Conservation (phyloP, 192 early-diverging fungal genomes). For the Umbelopsis vinacea region DNA sequence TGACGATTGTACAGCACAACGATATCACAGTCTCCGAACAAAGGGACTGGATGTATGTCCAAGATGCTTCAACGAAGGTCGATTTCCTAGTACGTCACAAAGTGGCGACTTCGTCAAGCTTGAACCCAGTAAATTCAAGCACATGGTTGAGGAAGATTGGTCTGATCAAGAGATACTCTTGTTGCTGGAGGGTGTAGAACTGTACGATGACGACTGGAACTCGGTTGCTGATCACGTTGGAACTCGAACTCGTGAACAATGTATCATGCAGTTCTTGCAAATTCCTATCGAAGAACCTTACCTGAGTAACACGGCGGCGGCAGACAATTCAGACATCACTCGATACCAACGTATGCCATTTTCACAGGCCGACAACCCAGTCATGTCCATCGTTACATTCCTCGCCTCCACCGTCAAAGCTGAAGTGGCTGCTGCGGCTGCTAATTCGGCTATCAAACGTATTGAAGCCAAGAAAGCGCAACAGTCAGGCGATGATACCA, state of each 20-base stretch:
- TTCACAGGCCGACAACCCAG: constrained; percentile 88
- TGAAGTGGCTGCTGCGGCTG: constrained; percentile 83
- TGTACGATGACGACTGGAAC: constrained; percentile 97
- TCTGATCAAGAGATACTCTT: constrained; percentile 90
- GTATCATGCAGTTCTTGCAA: constrained; percentile 88
- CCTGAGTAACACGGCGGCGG: constrained; percentile 36
- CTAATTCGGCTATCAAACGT: constrained; percentile 69
- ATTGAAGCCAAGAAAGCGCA: constrained; percentile 51
- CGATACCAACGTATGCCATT: constrained; percentile 78
- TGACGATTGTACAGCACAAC: constrained; percentile 75
- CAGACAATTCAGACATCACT: constrained; percentile 51
- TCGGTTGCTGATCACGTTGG: constrained; percentile 93
- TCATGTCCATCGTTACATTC: constrained; percentile 92
- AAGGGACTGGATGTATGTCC: constrained; percentile 84
- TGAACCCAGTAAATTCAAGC: constrained; percentile 56
- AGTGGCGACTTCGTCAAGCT: constrained; percentile 89
- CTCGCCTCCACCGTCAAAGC: constrained; percentile 91
- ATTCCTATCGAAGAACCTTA: constrained; percentile 94
- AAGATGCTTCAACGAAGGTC: constrained; percentile 89
- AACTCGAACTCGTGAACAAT: constrained; percentile 88
- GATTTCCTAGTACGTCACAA: constrained; percentile 84
- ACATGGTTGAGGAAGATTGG: constrained; percentile 73
- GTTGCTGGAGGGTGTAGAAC: constrained; percentile 92
- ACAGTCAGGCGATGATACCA: constrained; percentile 36
- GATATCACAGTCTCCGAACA: constrained; percentile 87